These are phyloP conservation scores for Flaveria linearis DNA, from an alignment of 129 eudicot genomes.

Conservation along the genomic window DNA sequence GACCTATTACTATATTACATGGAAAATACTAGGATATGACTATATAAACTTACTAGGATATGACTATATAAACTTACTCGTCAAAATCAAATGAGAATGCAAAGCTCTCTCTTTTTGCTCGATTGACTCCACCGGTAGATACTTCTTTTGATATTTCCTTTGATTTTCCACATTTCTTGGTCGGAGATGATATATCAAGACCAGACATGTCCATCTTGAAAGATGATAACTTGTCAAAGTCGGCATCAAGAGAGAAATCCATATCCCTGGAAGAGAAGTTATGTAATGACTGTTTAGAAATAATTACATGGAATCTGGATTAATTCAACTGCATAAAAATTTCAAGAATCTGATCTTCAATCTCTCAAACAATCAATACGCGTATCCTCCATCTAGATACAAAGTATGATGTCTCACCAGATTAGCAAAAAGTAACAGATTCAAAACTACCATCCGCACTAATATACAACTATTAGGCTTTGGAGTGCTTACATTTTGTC, in stretches of 20 bases:
- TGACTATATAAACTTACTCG: constrained; percentile 40
- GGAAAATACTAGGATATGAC: constrained; percentile 12
- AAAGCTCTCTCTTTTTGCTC: constrained; percentile 53
- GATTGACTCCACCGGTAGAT: constrained; percentile 45
- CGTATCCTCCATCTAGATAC: constrained; percentile 1
- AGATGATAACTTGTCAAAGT: constrained; percentile 66
- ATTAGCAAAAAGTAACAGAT: constrained; percentile 14
- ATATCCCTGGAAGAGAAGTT: constrained; percentile 59
- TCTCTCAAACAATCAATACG: constrained; percentile 6
- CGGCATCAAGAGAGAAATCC: constrained; percentile 82
- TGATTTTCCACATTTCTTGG: constrained; percentile 54
- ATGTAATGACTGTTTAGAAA: constrained; percentile 9
- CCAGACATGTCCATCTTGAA: constrained; percentile 78
- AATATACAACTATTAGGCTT: constrained; percentile 19
- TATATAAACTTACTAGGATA: neutral
- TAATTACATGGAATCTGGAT: constrained; percentile 19
- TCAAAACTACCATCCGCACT: constrained; percentile 9
- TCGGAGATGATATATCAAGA: constrained; percentile 71
- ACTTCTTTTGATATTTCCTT: constrained; percentile 53
- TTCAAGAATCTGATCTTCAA: neutral
- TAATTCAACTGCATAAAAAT: neutral
- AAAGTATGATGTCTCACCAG: constrained; percentile 21
- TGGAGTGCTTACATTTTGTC: constrained; percentile 61
- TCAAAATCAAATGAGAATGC: constrained; percentile 72
- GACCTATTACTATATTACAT: constrained; percentile 9